These are phyloP conservation scores for Phaeoacremonium minimum DNA, from an alignment of 2,329 filamentous ascomycete species.

Conservation along the genomic window DNA sequence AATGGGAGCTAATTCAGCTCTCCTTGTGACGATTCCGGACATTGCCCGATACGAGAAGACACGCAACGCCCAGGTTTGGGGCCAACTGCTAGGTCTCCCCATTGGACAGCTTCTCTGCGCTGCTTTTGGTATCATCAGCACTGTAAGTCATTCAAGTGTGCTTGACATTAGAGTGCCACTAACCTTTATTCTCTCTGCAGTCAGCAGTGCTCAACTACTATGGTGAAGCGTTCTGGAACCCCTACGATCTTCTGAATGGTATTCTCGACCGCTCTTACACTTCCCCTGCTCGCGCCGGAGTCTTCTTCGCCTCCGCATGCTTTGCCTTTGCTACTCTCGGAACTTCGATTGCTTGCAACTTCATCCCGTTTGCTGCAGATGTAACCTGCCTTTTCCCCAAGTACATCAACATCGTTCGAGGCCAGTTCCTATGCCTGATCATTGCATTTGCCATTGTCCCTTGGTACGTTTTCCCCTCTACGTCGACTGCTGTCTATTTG, in stretches of 20 bases:
- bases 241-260: not conserved
- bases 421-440: constrained; percentile 33
- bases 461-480: constrained; percentile 27
- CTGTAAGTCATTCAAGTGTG: constrained; percentile 12
- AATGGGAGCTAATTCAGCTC: constrained; percentile 7
- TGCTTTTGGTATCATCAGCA: constrained; percentile 36
- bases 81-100: constrained; percentile 34
- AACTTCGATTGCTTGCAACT: constrained; percentile 33
- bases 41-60: constrained; percentile 35
- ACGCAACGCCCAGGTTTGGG: constrained; percentile 31
- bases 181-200: constrained; percentile 1
- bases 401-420: constrained; percentile 35
- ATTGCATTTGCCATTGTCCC: constrained; percentile 29
- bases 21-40: constrained; percentile 22
- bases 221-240: constrained; percentile 19
- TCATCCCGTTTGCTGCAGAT: constrained; percentile 33
- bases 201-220: constrained; percentile 35
- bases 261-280: not conserved
- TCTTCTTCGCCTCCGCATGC: not conserved
- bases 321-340: constrained; percentile 26
- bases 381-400: constrained; percentile 32
- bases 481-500: too few species aligned
- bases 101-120: constrained; percentile 35
- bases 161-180: not conserved
- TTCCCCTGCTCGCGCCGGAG: not conserved